Conservation (phyloP, 495 filamentous ascomycete genomes). For the Parmelia sp. region DNA sequence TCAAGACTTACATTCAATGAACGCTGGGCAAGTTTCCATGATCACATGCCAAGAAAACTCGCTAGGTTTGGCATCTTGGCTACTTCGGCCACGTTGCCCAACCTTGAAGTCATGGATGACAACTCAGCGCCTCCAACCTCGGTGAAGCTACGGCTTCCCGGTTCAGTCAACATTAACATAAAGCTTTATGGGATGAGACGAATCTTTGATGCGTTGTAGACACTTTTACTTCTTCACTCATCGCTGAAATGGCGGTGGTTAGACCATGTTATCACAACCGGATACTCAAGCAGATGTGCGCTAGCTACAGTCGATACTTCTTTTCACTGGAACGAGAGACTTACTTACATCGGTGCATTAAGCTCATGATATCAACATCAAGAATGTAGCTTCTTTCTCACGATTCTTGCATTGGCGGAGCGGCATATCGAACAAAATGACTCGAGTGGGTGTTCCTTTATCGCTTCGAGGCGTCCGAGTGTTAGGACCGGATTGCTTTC, state of each 20-base stretch:
- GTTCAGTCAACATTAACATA: not conserved
- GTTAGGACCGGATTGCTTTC: not conserved
- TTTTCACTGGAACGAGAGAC: not conserved
- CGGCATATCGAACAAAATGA: not conserved
- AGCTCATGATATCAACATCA: not conserved
- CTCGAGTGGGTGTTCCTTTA: not conserved
- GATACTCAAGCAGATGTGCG: not conserved
- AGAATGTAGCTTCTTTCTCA: not conserved
- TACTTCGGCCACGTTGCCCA: not conserved
- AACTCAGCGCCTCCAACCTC: not conserved
- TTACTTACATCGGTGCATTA: not conserved
- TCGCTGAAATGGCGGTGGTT: not conserved
- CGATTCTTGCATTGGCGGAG: not conserved
- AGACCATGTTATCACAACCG: not conserved
- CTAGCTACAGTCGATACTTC: not conserved
- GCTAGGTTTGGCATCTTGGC: not conserved
- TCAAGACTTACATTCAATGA: conserved; percentile 30
- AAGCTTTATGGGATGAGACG: not conserved
- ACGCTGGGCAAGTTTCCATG: not conserved
- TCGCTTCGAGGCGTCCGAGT: conserved; percentile 7
- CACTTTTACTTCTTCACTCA: not conserved
- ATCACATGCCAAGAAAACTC: not conserved
- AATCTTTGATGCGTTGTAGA: not conserved
- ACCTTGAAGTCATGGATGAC: not conserved
- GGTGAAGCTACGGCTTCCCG: not conserved